Percentiles rank a stretch among this genome's conserved stretches.
phyloP scores from a whole-genome alignment of 176 grass and related monocot species.

The Oryza coarctata region DNA sequence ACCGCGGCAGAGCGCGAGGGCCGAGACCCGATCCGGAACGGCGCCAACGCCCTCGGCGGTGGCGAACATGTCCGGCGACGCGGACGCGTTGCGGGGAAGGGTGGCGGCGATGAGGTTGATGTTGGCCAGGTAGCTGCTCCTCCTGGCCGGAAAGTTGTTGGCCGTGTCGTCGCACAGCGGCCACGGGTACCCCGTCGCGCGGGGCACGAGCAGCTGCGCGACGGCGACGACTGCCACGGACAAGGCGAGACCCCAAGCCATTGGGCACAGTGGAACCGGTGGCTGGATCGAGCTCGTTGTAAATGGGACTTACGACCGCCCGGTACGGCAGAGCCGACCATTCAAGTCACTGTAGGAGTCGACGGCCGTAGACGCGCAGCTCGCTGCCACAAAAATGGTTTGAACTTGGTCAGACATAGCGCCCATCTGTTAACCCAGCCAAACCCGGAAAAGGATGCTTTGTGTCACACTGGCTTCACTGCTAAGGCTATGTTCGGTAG shows the following conservation, averaged over 20 bases:
- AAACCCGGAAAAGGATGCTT: too few relatives aligned
- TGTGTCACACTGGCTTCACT: too few relatives aligned
- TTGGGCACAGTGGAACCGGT: background rate
- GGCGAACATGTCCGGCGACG: background rate
- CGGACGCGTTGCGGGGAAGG: background rate
- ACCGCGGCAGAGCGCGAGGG: constrained; percentile 40
- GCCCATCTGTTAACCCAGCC: too few relatives aligned
- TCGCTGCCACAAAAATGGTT: too few relatives aligned
- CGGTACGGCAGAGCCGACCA: too few relatives aligned
- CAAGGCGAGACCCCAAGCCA: background rate
- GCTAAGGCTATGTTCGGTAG: too few relatives aligned
- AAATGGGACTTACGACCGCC: too few relatives aligned
- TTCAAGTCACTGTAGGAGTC: too few relatives aligned
- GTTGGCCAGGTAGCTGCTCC: background rate
- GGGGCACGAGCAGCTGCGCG: background rate
- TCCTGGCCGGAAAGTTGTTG: background rate
- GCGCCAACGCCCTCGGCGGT: background rate
- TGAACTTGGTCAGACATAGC: too few relatives aligned
- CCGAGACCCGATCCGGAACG: background rate
- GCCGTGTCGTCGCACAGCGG: background rate
- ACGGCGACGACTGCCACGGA: background rate
- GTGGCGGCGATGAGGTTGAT: background rate
- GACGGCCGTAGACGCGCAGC: too few relatives aligned
- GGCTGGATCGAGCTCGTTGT: too few relatives aligned
- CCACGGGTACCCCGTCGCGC: background rate